Evolutionary conservation across 768 basidiomycete species (phyloP).

Genomic region (Lentinula edodes): DNA sequence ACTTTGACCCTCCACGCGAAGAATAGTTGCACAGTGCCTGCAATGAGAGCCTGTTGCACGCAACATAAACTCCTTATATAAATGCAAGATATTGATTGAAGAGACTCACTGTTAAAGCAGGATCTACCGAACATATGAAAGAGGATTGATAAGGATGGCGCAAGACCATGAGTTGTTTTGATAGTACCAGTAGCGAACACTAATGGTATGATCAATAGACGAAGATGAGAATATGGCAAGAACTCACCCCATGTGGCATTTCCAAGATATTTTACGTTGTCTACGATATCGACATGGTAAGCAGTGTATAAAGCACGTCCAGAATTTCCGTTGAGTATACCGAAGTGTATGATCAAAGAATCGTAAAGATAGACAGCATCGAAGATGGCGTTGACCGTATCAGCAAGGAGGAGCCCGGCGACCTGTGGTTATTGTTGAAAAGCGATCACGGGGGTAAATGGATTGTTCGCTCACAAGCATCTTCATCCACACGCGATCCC

Average conservation of each 20-base stretch:
- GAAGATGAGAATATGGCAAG: not conserved
- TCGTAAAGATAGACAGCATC: conserved; percentile 41
- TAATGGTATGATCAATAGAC: conserved; percentile 9
- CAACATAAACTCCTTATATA: not conserved
- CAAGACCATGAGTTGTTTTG: not conserved
- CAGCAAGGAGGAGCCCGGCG: conserved; percentile 35
- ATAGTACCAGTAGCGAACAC: conserved; percentile 35
- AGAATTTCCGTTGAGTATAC: conserved; percentile 17
- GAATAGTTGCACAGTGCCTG: conserved; percentile 39
- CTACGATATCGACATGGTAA: conserved; percentile 11
- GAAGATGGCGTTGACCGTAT: conserved; percentile 42
- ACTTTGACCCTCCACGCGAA: conserved; percentile 38
- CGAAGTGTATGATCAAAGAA: conserved; percentile 40
- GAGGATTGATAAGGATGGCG: not conserved
- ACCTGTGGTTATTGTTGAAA: conserved; percentile 24
- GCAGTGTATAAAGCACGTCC: no score
- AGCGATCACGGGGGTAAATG: not conserved
- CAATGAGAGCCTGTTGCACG: conserved; percentile 34
- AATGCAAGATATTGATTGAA: not conserved
- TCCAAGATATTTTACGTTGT: conserved; percentile 19
- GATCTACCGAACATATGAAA: conserved; percentile 24
- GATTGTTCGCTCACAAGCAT: conserved; percentile 27
- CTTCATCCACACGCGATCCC: conserved; percentile 43
- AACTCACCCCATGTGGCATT: conserved; percentile 23
- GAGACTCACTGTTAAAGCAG: conserved; percentile 34